phyloP scores from a whole-genome alignment of 495 filamentous ascomycete species.

The Tricharina praecox region DNA sequence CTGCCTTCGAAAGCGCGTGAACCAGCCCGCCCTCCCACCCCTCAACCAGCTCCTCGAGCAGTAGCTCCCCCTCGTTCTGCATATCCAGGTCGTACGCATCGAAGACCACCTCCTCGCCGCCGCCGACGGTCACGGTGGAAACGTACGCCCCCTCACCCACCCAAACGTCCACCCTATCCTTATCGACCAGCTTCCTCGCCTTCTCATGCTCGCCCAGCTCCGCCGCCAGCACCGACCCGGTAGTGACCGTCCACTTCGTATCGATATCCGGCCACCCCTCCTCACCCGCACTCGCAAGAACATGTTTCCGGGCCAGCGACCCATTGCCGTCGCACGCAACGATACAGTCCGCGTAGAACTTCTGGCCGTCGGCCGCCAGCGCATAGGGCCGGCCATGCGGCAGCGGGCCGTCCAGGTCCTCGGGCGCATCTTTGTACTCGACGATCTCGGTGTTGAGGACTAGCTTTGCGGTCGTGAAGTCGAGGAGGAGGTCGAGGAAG shows the following conservation, averaged over 20 bases:
- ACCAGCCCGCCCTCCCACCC: background rate
- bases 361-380: background rate
- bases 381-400: conserved; percentile 4
- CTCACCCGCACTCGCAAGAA: background rate
- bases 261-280: conserved; percentile 1
- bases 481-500: background rate
- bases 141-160: background rate
- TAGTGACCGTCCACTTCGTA: background rate
- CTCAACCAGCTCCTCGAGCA: background rate
- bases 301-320: background rate
- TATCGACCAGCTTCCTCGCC: background rate
- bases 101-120: background rate
- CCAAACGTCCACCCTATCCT: background rate
- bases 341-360: conserved; percentile 11
- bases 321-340: background rate
- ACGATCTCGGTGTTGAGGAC: background rate
- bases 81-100: background rate
- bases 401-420: conserved; percentile 7
- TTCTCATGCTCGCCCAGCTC: background rate
- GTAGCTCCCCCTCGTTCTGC: conserved; percentile 1
- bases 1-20: background rate
- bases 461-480: background rate
- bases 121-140: background rate
- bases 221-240: background rate
- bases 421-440: conserved; percentile 2